Evolutionary conservation across 768 basidiomycete genomes (phyloP).

Genomic region (Lactarius hatsudake): DNA sequence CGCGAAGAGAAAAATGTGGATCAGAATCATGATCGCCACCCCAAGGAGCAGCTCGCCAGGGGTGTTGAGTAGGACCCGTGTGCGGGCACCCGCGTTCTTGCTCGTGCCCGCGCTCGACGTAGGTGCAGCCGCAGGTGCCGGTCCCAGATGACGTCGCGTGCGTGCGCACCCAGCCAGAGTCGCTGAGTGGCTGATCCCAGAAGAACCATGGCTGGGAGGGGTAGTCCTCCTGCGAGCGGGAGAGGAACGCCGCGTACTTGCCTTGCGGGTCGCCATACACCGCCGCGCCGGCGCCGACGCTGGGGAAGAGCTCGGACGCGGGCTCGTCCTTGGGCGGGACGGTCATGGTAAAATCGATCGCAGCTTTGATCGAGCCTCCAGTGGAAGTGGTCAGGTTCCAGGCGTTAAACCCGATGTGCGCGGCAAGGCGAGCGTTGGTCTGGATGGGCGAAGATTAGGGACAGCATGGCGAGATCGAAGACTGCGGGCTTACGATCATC

Average conservation of each 20-base stretch:
- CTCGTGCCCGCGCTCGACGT: background rate
- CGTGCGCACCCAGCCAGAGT: slow-evolving; percentile 14
- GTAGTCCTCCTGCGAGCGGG: slow-evolving; percentile 10
- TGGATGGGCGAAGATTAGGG: slow-evolving; percentile 1
- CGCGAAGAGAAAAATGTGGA: slow-evolving; percentile 1
- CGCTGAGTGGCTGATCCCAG: slow-evolving; percentile 24
- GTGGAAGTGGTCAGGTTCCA: slow-evolving; percentile 31
- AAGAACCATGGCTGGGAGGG: slow-evolving; percentile 25
- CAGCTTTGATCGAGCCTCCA: slow-evolving; percentile 33
- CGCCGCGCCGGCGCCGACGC: slow-evolving; percentile 31
- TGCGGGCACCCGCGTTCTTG: background rate
- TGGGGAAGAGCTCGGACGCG: slow-evolving; percentile 29
- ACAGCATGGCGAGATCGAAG: background rate
- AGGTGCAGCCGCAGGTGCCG: background rate
- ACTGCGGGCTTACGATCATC: slow-evolving; percentile 30
- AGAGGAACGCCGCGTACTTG: slow-evolving; percentile 31
- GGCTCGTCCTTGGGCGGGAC: slow-evolving; percentile 28
- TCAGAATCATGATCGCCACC: background rate
- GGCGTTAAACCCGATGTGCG: slow-evolving; percentile 30
- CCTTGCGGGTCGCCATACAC: slow-evolving; percentile 36
- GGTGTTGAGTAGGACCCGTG: background rate
- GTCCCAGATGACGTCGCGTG: background rate
- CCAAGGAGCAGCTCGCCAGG: background rate
- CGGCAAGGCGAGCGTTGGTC: slow-evolving; percentile 33
- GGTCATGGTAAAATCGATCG: slow-evolving; percentile 34